Conservation (phyloP, 208 protist species). For the Strigomonas culicis region DNA sequence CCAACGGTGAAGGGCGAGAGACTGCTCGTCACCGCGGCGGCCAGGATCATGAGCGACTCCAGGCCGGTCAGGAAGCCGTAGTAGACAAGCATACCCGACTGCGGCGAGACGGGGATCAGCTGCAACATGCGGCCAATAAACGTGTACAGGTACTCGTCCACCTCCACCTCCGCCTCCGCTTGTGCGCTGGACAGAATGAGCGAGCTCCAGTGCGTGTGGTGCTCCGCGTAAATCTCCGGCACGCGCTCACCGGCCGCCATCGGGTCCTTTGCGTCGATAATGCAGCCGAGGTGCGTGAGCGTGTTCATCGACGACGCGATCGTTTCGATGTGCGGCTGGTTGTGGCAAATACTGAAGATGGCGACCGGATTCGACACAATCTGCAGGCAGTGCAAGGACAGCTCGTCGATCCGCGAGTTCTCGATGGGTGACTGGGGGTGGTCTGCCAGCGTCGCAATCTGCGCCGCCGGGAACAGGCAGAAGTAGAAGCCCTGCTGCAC, state of each 20-base stretch:
- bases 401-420: slow-evolving; percentile 62
- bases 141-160: slow-evolving; percentile 53
- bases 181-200: slow-evolving; percentile 22
- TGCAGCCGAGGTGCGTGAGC: slow-evolving; percentile 69
- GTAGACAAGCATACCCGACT: slow-evolving; percentile 65
- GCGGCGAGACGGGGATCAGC: slow-evolving; percentile 59
- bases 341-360: slow-evolving; percentile 76
- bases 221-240: slow-evolving; percentile 24
- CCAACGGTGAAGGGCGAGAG: slow-evolving; percentile 56
- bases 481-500: slow-evolving; percentile 84
- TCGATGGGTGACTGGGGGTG: slow-evolving; percentile 33
- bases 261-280: slow-evolving; percentile 38
- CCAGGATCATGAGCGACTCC: slow-evolving; percentile 66
- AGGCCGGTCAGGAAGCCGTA: slow-evolving; percentile 66
- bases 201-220: slow-evolving; percentile 21
- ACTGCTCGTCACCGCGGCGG: slow-evolving; percentile 58
- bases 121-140: slow-evolving; percentile 69
- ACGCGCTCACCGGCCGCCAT: slow-evolving; percentile 27
- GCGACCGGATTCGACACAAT: slow-evolving; percentile 55
- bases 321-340: slow-evolving; percentile 50
- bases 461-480: slow-evolving; percentile 51
- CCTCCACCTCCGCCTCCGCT: slow-evolving; percentile 25
- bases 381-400: slow-evolving; percentile 79
- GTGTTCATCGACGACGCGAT: slow-evolving; percentile 63
- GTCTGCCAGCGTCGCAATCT: slow-evolving; percentile 40